phyloP scores from a whole-genome alignment of 805 yeast species.

The Cyberlindnera mrakii region DNA sequence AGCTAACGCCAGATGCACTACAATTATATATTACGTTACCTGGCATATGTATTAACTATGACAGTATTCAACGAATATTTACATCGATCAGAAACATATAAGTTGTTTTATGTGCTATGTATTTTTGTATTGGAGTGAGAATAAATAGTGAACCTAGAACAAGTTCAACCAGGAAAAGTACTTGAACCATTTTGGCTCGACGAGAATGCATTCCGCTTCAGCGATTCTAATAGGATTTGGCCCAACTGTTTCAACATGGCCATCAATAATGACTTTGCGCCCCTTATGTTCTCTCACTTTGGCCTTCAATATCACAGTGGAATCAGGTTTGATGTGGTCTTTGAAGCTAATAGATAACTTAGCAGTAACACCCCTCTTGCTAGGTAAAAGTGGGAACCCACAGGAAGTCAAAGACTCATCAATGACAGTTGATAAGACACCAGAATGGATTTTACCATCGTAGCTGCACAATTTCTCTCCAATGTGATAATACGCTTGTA shows the following conservation, averaged over 20 bases:
- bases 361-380: slow-evolving; percentile 86
- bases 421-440: slow-evolving; percentile 67
- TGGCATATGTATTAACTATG: no score
- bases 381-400: slow-evolving; percentile 79
- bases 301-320: slow-evolving; percentile 63
- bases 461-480: slow-evolving; percentile 62
- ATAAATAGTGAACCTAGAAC: slow-evolving; percentile 19
- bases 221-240: slow-evolving; percentile 41
- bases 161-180: slow-evolving; percentile 51
- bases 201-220: slow-evolving; percentile 61
- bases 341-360: slow-evolving; percentile 56
- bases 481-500: slow-evolving; percentile 63
- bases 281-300: slow-evolving; percentile 63
- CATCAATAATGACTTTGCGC: slow-evolving; percentile 75
- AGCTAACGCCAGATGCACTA: no score
- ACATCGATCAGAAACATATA: no score
- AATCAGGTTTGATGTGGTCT: slow-evolving; percentile 43
- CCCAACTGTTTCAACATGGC: slow-evolving; percentile 51
- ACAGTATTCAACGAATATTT: no score
- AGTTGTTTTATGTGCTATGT: not conserved
- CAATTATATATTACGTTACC: no score
- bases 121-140: not conserved
- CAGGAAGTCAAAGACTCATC: slow-evolving; percentile 85
- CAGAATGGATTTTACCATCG: slow-evolving; percentile 75
- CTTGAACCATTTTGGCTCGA: slow-evolving; percentile 86